A percentile compares a stretch with the other conserved stretches of the same genome.
Conservation (phyloP, 805 yeast species). For the Lipomyces yamadae region DNA sequence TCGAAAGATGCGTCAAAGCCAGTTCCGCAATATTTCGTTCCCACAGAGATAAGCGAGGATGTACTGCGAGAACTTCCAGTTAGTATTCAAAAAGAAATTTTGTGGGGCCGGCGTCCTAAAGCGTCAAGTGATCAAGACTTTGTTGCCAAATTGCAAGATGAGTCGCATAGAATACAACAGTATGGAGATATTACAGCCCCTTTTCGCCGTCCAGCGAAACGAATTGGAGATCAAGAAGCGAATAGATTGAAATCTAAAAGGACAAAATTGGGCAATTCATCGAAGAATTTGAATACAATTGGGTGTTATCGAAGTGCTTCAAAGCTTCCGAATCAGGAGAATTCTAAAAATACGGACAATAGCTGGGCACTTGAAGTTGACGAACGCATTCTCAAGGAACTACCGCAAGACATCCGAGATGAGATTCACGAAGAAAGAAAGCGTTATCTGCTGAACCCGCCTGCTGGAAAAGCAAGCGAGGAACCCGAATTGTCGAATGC, state of each 20-base stretch:
- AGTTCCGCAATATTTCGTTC: constrained; percentile 41
- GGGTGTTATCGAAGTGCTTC: neutral
- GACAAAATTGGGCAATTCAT: neutral
- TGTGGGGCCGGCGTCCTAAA: neutral
- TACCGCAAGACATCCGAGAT: neutral
- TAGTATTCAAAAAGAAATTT: constrained; percentile 20
- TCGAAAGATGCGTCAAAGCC: neutral
- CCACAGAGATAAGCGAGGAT: constrained; percentile 43
- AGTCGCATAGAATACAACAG: neutral
- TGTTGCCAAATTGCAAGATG: neutral
- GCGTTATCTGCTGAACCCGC: constrained; percentile 1
- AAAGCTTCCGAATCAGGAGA: neutral
- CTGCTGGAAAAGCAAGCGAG: constrained; percentile 1
- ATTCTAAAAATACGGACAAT: neutral
- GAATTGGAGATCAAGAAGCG: neutral
- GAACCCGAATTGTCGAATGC: constrained; percentile 16
- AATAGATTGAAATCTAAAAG: neutral
- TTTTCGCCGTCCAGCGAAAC: neutral
- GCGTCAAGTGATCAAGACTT: neutral
- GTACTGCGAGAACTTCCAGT: constrained; percentile 42
- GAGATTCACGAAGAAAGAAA: constrained; percentile 8
- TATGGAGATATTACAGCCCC: neutral
- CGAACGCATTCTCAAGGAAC: neutral
- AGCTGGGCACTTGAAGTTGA: constrained; percentile 3
- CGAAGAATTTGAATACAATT: neutral